These are phyloP conservation scores for Arthrobotrys entomopaga DNA, from an alignment of 2,329 filamentous ascomycete species.

Conservation along the genomic window DNA sequence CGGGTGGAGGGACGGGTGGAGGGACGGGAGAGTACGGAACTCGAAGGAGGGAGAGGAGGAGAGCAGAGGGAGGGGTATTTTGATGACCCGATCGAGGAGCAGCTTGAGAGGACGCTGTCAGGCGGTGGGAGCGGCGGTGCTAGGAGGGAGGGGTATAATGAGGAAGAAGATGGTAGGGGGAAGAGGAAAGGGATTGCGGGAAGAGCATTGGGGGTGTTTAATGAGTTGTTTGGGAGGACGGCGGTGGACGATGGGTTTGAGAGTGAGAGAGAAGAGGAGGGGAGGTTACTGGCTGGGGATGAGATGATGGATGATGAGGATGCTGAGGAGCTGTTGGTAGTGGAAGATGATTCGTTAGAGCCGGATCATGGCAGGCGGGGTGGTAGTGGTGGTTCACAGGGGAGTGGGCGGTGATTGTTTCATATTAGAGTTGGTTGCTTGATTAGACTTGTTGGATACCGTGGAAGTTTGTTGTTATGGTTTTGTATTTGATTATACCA, in stretches of 20 bases:
- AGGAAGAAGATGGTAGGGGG: slow-evolving; percentile 12
- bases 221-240: slow-evolving; percentile 42
- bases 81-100: slow-evolving; percentile 55
- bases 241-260: slow-evolving; percentile 47
- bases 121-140: not conserved
- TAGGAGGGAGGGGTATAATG: slow-evolving; percentile 14
- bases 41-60: slow-evolving; percentile 6
- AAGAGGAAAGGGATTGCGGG: slow-evolving; percentile 36
- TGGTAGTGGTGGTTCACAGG: not conserved
- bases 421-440: not conserved
- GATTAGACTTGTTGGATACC: not conserved
- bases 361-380: slow-evolving; percentile 19
- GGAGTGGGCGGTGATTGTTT: not conserved
- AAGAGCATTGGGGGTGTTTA: slow-evolving; percentile 48
- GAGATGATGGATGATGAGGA: slow-evolving; percentile 55
- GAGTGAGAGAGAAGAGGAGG: slow-evolving; percentile 51
- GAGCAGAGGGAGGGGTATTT: slow-evolving; percentile 42
- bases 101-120: slow-evolving; percentile 53
- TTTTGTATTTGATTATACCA: slow-evolving; percentile 1
- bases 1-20: slow-evolving; percentile 38
- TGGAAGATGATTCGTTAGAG: slow-evolving; percentile 49
- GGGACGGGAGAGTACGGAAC: slow-evolving; percentile 14
- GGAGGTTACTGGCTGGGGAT: slow-evolving; percentile 52
- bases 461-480: not conserved
- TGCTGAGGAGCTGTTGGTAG: slow-evolving; percentile 56